Conservation (phyloP, 192 early-diverging fungal species). For the Coemansia sp. region DNA sequence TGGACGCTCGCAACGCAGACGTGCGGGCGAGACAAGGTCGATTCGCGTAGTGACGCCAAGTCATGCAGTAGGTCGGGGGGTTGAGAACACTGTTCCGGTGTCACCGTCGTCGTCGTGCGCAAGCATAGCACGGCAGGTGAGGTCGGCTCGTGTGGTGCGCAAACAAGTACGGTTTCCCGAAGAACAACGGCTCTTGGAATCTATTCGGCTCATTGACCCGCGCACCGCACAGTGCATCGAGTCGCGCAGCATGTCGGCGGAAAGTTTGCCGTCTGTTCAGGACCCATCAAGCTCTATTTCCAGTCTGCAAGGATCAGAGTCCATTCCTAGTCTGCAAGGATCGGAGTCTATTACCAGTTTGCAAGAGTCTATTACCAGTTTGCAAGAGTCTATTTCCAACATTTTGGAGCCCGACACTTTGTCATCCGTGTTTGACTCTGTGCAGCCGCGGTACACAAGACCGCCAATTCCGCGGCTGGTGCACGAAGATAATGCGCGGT, state of each 20-base stretch:
- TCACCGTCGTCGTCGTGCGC: background rate
- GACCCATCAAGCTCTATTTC: background rate
- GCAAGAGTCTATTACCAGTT: background rate
- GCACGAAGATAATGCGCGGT: background rate
- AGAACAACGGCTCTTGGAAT: slow-evolving; percentile 38
- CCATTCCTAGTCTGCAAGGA: background rate
- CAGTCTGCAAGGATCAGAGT: background rate
- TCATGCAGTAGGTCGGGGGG: background rate
- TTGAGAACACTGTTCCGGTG: background rate
- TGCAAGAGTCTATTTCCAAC: background rate
- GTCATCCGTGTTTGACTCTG: background rate
- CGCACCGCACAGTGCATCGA: slow-evolving; percentile 30
- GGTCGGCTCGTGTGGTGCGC: slow-evolving; percentile 6
- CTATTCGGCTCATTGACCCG: slow-evolving; percentile 42
- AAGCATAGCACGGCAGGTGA: background rate
- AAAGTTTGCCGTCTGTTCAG: background rate
- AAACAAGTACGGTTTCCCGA: slow-evolving; percentile 50
- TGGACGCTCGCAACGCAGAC: slow-evolving; percentile 22
- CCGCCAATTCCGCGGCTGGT: slow-evolving; percentile 15
- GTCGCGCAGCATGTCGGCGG: slow-evolving; percentile 4
- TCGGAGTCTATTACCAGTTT: background rate
- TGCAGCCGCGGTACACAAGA: background rate
- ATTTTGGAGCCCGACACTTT: background rate
- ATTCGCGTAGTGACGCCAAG: background rate
- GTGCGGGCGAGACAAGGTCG: background rate